Conservation (phyloP, 2,329 filamentous ascomycete species). For the Corynespora cassiicola region DNA sequence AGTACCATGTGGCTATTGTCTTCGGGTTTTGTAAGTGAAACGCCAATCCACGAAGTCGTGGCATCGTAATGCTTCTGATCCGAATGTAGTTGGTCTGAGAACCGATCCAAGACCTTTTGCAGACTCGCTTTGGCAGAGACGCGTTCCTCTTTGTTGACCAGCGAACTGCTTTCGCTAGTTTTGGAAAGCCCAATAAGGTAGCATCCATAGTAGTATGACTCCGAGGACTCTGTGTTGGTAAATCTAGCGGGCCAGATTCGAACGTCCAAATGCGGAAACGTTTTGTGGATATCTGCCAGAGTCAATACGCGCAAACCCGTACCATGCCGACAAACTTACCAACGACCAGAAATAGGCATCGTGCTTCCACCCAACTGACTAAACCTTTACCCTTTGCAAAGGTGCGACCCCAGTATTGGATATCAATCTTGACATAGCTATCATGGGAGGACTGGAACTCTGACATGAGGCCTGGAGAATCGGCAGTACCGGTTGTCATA, state of each 20-base stretch:
- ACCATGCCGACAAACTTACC: no score
- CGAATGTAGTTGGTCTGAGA: slow-evolving; percentile 40
- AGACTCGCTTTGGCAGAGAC: slow-evolving; percentile 54
- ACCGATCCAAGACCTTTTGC: slow-evolving; percentile 39
- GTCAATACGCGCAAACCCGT: slow-evolving; percentile 1
- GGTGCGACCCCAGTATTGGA: slow-evolving; percentile 70
- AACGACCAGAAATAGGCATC: slow-evolving; percentile 64
- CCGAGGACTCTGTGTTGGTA: slow-evolving; percentile 31
- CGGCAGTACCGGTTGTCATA: no score
- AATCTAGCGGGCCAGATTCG: slow-evolving; percentile 71
- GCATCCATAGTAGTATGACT: slow-evolving; percentile 59
- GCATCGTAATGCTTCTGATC: slow-evolving; percentile 46
- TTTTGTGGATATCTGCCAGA: slow-evolving; percentile 60
- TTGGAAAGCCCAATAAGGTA: slow-evolving; percentile 66
- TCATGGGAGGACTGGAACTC: slow-evolving; percentile 62
- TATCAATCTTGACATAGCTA: slow-evolving; percentile 66
- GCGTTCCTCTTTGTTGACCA: slow-evolving; percentile 43
- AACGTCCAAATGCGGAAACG: slow-evolving; percentile 58
- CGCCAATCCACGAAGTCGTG: slow-evolving; percentile 41
- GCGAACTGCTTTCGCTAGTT: not conserved
- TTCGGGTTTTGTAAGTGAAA: slow-evolving; percentile 34
- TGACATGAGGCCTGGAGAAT: slow-evolving; percentile 29
- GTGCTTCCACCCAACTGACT: slow-evolving; percentile 69
- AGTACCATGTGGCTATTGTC: slow-evolving; percentile 50
- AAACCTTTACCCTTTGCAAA: slow-evolving; percentile 61